Percentiles rank a stretch among this genome's conserved stretches.
Conservation (phyloP, 2,329 filamentous ascomycete species). For the Cordyceps javanica region DNA sequence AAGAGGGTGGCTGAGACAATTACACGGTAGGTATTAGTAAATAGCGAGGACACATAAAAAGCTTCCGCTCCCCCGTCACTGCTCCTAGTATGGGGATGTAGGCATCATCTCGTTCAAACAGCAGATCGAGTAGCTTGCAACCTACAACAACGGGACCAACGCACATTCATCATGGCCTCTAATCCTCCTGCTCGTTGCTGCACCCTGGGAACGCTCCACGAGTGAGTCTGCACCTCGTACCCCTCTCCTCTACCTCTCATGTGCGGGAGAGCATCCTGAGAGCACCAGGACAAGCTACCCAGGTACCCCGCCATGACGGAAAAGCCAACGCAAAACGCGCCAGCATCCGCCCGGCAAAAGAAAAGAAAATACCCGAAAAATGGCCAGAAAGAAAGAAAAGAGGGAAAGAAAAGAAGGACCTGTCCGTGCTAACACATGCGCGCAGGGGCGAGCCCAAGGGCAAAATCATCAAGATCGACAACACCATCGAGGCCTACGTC, state of each 20-base stretch:
- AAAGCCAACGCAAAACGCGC: neutral
- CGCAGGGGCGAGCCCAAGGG: slow-evolving; percentile 43
- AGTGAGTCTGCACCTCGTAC: slow-evolving; percentile 33
- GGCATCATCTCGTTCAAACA: no score
- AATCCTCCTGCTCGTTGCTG: slow-evolving; percentile 48
- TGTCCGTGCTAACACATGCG: neutral
- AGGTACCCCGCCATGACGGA: neutral
- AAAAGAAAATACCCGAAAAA: neutral
- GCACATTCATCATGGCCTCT: slow-evolving; percentile 41
- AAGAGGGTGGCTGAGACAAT: neutral
- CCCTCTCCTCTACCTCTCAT: neutral
- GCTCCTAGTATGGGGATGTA: neutral
- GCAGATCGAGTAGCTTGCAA: no score
- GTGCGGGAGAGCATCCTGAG: neutral
- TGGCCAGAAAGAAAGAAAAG: neutral
- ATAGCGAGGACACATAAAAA: neutral
- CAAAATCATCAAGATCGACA: slow-evolving; percentile 36
- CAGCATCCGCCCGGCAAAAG: neutral
- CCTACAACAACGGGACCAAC: neutral
- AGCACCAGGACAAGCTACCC: no score
- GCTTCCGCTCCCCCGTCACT: neutral
- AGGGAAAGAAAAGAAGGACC: neutral
- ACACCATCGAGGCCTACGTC: slow-evolving; percentile 18
- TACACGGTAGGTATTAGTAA: neutral
- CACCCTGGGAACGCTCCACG: slow-evolving; percentile 44